These are phyloP conservation scores for Eucalyptus lansdowneana DNA, from an alignment of 345 rosid species.

Conservation along the genomic window DNA sequence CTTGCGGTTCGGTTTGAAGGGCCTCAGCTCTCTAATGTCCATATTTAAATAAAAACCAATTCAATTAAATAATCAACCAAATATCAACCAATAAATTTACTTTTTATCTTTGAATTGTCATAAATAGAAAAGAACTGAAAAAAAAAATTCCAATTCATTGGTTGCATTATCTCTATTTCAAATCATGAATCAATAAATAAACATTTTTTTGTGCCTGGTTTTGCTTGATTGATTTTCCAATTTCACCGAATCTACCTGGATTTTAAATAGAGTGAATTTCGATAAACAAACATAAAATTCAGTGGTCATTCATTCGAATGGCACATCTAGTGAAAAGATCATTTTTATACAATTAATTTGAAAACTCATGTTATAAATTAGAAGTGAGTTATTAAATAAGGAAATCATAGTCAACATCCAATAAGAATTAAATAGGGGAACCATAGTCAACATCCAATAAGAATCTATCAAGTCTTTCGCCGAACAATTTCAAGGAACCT, in stretches of 20 bases:
- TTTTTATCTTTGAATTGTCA: not conserved
- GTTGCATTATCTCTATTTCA: not conserved
- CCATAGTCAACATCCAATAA: not conserved
- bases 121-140: not conserved
- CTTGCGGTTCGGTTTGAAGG: not conserved
- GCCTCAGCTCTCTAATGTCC: not conserved
- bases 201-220: not conserved
- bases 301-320: not conserved
- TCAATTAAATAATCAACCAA: not conserved
- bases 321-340: not conserved
- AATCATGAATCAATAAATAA: not conserved
- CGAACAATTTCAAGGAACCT: not conserved
- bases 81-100: not conserved
- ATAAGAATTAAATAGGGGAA: not conserved
- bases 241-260: not conserved
- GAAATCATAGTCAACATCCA: not conserved
- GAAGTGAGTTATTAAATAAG: not conserved
- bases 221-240: not conserved
- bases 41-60: not conserved
- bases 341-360: accelerated
- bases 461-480: not conserved
- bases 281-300: not conserved
- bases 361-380: not conserved
- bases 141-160: not conserved
- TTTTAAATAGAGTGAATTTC: not conserved